Evolutionary conservation across 192 early-diverging fungal genomes (phyloP), one percentile per base, ranked within the genome.

Genomic region (Coemansia sp.): DNA sequence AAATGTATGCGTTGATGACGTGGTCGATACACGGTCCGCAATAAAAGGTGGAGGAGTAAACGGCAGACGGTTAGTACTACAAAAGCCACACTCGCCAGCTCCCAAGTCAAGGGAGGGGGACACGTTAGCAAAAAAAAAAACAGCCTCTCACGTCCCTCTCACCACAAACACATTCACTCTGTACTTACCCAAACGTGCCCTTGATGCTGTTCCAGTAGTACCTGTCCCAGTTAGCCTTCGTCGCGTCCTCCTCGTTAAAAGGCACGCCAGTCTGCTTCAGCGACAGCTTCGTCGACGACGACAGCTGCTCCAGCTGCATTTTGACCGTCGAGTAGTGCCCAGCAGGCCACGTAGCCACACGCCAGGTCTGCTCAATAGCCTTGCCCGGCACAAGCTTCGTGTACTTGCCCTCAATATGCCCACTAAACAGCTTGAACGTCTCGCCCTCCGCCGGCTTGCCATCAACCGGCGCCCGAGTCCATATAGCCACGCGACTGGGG

Each of bases 121-220:
- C 1, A 12, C 2, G 28, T 35, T 58, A 23, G 41, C 60, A 61
- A 20, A 21, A 45, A 45, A n/a, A 16, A 39, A 21, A n/a, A n/a
- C n/a, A n/a, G 8, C 23, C 26, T 4, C 14, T 16, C 16, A 26
- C 13, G 34, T 31, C 31, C 31, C 63, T 25, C 34, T 28, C 25
- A 45, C 52, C 13, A 55, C 59, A 42, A 21, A 58, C 31, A 18
- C 10, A 52, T 43, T 7, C 21, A 20, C 31, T 31, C 20, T 65
- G 55, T 70, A 85, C 88, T 75, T 89, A 93, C 86, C 95, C 95
- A 84, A 95, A 97, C 20, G 90, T 86, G 58, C 85, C 84, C 73
- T 96, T 95, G 72, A 97, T 97, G 41, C 90, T 76, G 75, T 92
- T 88, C 93, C 93, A 96, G 85, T 95, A 97, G 81, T 94, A 97